Evolutionary conservation across 192 early-diverging fungal species (phyloP), one percentile per base, ranked within the genome.

Genomic region (Coemansia sp.): DNA sequence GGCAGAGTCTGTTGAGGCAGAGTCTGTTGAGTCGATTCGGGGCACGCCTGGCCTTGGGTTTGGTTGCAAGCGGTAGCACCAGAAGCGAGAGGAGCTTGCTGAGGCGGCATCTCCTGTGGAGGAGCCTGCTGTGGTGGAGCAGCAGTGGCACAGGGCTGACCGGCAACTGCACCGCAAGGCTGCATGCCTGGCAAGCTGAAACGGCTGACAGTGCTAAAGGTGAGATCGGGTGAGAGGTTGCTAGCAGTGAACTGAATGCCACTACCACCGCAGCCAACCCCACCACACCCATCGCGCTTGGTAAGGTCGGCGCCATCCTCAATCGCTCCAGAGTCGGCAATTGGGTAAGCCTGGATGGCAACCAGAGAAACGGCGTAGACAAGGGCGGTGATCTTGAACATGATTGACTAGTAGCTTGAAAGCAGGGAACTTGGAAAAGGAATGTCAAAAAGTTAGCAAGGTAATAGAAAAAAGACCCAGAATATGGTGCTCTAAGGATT

Each of bases 381-480:
- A 55, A 73, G 27, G 24, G 63, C 46, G 11, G 44, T 36, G 31
- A 69, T n/a, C 67, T 70, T 80, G 64, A 59, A 71, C 78, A 80
- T 80, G 52, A 61, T 33, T 61, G 22, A 38, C 47, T 20, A 18
- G 31, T 59, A 60, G 47, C 24, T 9, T 18, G 10, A 42, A 11
- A 11, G 24, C 54, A 12, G n/a, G 16, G 12, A 33, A 29, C 0
- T 2, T 5, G 15, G 27, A 33, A 40, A 71, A 55, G 52, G 34
- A 24, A 41, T 49, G 63, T 52, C 38, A 44, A 63, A 27, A 41
- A 42, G 36, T 38, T 69, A 43, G 59, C 31, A 31, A 38, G 15
- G 49, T 70, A 51, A 62, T 12, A 71, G 29, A 76, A 76, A 76
- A 76, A 70, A 64, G 24, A 76, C 74, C 74, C 74, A 59, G 46